A percentile compares a stretch with the other conserved stretches of the same genome.
These are phyloP conservation scores for Dittrichia graveolens DNA, from an alignment of 129 eudicot genomes.

Conservation along the genomic window DNA sequence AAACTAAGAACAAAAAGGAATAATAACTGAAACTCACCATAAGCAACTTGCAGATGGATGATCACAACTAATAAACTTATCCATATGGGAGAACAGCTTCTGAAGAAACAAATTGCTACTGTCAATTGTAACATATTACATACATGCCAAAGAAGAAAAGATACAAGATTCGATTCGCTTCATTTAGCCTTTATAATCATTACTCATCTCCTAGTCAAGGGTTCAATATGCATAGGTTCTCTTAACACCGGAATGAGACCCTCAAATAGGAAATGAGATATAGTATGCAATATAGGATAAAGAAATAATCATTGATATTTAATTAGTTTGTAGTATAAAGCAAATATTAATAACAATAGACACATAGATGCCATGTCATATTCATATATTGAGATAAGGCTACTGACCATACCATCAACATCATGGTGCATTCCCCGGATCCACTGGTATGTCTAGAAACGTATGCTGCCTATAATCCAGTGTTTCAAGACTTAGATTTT, in stretches of 20 bases:
- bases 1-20: not conserved
- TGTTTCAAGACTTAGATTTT: constrained; percentile 15
- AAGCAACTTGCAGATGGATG: constrained; percentile 61
- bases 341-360: constrained; percentile 1
- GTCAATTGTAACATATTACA: constrained; percentile 8
- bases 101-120: constrained; percentile 35
- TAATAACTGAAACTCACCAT: constrained; percentile 63
- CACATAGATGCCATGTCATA: constrained; percentile 4
- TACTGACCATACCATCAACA: constrained; percentile 74
- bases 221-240: not conserved
- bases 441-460: constrained; percentile 49
- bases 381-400: constrained; percentile 12
- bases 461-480: constrained; percentile 68
- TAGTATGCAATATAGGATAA: not conserved
- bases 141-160: not conserved
- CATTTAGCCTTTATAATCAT: not conserved
- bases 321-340: not conserved
- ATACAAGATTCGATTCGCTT: not conserved
- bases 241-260: not conserved
- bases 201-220: constrained; percentile 12
- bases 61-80: constrained; percentile 71
- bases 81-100: constrained; percentile 72
- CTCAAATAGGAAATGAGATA: not conserved
- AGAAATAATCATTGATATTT: not conserved
- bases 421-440: constrained; percentile 40